Evolutionary conservation across 176 grass and related monocot genomes (phyloP).

Genomic region (Rhynchospora tenuis): DNA sequence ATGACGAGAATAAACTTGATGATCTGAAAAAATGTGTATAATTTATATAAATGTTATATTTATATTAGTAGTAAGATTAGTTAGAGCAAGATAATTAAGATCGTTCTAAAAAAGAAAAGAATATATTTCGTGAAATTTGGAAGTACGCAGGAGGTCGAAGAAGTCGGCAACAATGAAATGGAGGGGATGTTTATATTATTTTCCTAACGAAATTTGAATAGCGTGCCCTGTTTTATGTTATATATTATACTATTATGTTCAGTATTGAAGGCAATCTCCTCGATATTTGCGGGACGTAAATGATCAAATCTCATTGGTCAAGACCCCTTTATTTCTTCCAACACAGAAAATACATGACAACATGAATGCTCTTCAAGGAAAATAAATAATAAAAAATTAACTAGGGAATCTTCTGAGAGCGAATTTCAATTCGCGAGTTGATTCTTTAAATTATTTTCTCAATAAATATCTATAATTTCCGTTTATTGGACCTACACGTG

Average conservation of each 20-base stretch:
- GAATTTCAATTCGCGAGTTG: neutral
- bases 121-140: too few species aligned
- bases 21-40: too few species aligned
- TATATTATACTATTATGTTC: neutral
- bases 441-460: neutral
- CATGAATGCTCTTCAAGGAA: too few species aligned
- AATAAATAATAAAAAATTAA: neutral
- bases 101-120: too few species aligned
- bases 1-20: too few species aligned
- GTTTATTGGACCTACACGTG: neutral
- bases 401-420: conserved; percentile 5
- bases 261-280: neutral
- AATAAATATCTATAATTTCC: neutral
- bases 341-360: neutral
- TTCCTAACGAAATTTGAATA: neutral
- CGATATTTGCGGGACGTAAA: neutral
- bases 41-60: too few species aligned
- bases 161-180: too few species aligned
- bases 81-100: too few species aligned
- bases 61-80: too few species aligned
- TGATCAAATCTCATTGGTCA: conserved; percentile 19
- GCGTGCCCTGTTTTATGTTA: neutral
- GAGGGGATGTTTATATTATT: too few species aligned
- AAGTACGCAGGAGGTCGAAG: too few species aligned
- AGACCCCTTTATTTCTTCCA: conserved; percentile 8